Evolutionary conservation across 495 filamentous ascomycete species (phyloP), one percentile per base, ranked within the genome.

Genomic region (Chaetomidium leptoderma): DNA sequence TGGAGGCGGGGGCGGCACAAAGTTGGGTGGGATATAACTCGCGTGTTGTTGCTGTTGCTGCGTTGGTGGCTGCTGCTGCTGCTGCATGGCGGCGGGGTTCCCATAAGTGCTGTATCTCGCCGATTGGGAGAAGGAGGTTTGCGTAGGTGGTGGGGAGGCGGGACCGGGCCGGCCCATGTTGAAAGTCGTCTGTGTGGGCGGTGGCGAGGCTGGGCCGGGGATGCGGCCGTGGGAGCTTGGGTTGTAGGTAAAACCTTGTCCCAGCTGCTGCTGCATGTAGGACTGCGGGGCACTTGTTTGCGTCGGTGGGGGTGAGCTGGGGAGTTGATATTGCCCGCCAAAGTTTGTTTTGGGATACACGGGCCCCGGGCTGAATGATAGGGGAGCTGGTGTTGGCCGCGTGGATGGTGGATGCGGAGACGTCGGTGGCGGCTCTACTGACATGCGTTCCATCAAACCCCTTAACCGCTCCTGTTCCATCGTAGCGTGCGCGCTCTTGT

Each of bases 391-490:
- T 63, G 61, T 77, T 64, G 66, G 83, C 74, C 69, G 63, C 47
- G 66, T 46, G 72, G 60, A 66, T 76, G 44, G 71, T 71, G 76
- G 58, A 70, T 78, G 54, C 13, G 74, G 69, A n/a, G 75, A 72
- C n/a, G 72, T 65, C 27, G 74, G 76, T 58, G 57, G 73, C 60
- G 60, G 77, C 55, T 91, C 87, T 70, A 92, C 86, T 14, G 92
- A 90, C 77, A 97, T 90, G 54, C 93, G 86, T 66, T 97, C 93
- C 93, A 98, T 97, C 49, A 97, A 74, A 48, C 89, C 87, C 55
- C 87, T 81, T 45, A 98, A 70, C 58, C 92, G 84, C 67, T 92
- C 89, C 44, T 91, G 85, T 67, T 97, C 92, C 32, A 83, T 75
- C 57, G 96, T 90, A 44, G 90, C 91, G 61, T 95, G 89, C 10